Percentiles rank a stretch among this genome's conserved stretches.
These are phyloP conservation scores for Trichosporon inkin DNA, from an alignment of 1,284 basidiomycete species.

Conservation along the genomic window DNA sequence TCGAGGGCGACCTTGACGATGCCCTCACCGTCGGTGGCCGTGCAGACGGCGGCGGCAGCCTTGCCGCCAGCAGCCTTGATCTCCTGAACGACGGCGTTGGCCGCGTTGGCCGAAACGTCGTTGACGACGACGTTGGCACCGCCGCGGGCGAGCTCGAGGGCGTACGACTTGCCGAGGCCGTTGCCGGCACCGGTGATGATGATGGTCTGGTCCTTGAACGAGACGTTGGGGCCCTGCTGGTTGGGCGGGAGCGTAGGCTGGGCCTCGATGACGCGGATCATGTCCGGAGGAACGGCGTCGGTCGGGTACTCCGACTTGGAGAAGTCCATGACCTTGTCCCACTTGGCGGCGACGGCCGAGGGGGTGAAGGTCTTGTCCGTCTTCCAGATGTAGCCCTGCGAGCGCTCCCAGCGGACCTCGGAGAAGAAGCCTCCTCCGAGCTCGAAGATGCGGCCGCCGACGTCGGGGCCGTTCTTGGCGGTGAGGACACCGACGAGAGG, in stretches of 20 bases:
- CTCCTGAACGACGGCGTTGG: slow-evolving; percentile 78
- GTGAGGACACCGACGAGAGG: slow-evolving; percentile 72
- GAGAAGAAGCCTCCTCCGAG: slow-evolving; percentile 90
- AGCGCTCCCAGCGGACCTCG: slow-evolving; percentile 90
- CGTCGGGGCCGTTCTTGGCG: slow-evolving; percentile 61
- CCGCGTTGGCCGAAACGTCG: slow-evolving; percentile 83
- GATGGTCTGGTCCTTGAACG: slow-evolving; percentile 85
- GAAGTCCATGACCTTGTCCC: slow-evolving; percentile 80
- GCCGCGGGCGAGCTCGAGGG: slow-evolving; percentile 80
- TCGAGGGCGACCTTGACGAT: slow-evolving; percentile 85
- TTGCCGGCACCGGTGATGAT: slow-evolving; percentile 92
- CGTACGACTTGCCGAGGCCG: slow-evolving; percentile 87
- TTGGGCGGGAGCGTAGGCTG: slow-evolving; percentile 21
- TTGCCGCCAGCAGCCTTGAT: slow-evolving; percentile 85
- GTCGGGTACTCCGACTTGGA: slow-evolving; percentile 64
- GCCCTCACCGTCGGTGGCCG: slow-evolving; percentile 78
- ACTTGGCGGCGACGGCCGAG: slow-evolving; percentile 81
- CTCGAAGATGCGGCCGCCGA: slow-evolving; percentile 85
- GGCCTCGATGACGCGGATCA: slow-evolving; percentile 39
- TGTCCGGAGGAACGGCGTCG: slow-evolving; percentile 65
- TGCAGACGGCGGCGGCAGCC: slow-evolving; percentile 77
- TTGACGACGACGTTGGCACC: slow-evolving; percentile 97
- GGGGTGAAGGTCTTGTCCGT: slow-evolving; percentile 86
- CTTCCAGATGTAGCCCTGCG: slow-evolving; percentile 80
- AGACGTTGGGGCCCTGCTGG: slow-evolving; percentile 57